These are phyloP conservation scores for Boletus fagicola DNA, from an alignment of 768 basidiomycete species.

Conservation along the genomic window DNA sequence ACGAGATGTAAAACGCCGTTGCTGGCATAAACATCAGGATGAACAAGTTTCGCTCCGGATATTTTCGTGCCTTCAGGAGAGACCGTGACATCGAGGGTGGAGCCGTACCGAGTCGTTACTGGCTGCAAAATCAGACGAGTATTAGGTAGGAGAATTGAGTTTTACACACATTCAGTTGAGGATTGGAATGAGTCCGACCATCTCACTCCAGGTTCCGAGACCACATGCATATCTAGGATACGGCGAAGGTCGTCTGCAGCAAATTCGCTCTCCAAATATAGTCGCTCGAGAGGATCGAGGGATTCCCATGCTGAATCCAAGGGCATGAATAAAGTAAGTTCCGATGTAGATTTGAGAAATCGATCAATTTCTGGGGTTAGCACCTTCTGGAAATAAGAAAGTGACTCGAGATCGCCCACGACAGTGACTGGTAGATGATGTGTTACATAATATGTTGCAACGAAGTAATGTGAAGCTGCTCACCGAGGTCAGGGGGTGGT, in stretches of 20 bases:
- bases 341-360: conserved; percentile 62
- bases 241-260: conserved; percentile 75
- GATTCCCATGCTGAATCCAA: conserved; percentile 80
- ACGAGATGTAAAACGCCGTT: conserved; percentile 95
- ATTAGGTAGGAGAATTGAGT: neutral
- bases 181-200: conserved; percentile 65
- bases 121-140: conserved; percentile 17
- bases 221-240: conserved; percentile 78
- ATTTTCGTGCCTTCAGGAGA: conserved; percentile 53
- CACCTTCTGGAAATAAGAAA: conserved; percentile 75
- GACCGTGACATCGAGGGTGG: conserved; percentile 58
- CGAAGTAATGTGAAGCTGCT: conserved; percentile 24
- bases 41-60: conserved; percentile 57
- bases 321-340: conserved; percentile 88
- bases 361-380: conserved; percentile 56
- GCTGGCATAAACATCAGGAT: conserved; percentile 87
- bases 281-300: conserved; percentile 71
- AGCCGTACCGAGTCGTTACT: conserved; percentile 75
- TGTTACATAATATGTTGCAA: neutral
- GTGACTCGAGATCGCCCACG: conserved; percentile 52
- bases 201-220: conserved; percentile 53
- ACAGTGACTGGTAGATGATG: conserved; percentile 49
- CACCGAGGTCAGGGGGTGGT: conserved; percentile 73
- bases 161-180: conserved; percentile 51
- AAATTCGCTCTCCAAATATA: conserved; percentile 88